phyloP scores from a whole-genome alignment of 23 red algal species.

The Gracilaria caudata region DNA sequence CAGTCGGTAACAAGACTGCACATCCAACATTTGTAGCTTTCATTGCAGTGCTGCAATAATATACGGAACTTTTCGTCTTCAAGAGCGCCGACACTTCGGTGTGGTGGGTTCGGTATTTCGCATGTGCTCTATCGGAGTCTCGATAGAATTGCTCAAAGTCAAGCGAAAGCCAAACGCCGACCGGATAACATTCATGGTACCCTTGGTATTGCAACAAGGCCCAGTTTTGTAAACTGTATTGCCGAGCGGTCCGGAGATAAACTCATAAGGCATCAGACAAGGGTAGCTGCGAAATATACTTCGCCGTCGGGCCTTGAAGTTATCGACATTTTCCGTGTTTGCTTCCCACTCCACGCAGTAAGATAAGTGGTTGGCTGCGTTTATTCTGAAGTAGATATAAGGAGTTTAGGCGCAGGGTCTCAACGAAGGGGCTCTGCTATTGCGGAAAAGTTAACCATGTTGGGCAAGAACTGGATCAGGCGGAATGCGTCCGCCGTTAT shows the following conservation, averaged over 20 bases:
- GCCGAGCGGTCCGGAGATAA: too few relatives aligned
- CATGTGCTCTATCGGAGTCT: too few relatives aligned
- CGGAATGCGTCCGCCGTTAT: too few relatives aligned
- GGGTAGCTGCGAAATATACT: background rate
- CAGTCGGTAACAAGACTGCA: background rate
- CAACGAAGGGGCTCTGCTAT: background rate
- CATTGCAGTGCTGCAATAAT: background rate
- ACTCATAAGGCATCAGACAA: too few relatives aligned
- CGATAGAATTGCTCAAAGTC: too few relatives aligned
- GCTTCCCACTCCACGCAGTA: background rate
- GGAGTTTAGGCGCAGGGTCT: background rate
- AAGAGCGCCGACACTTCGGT: too few relatives aligned
- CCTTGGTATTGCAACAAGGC: too few relatives aligned
- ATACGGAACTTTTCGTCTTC: background rate
- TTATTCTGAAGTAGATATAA: background rate
- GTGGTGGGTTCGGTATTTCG: background rate
- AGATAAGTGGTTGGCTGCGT: background rate
- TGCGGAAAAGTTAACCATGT: too few relatives aligned
- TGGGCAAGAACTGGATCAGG: too few relatives aligned
- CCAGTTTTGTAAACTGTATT: too few relatives aligned
- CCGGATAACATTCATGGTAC: too few relatives aligned
- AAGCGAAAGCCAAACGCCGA: too few relatives aligned
- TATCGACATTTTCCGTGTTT: background rate
- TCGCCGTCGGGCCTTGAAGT: background rate
- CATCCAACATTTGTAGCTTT: background rate